A percentile compares a stretch with the other conserved stretches of the same genome.
phyloP scores from a whole-genome alignment of 73 alveolate species.

The Uronychia setigera region DNA sequence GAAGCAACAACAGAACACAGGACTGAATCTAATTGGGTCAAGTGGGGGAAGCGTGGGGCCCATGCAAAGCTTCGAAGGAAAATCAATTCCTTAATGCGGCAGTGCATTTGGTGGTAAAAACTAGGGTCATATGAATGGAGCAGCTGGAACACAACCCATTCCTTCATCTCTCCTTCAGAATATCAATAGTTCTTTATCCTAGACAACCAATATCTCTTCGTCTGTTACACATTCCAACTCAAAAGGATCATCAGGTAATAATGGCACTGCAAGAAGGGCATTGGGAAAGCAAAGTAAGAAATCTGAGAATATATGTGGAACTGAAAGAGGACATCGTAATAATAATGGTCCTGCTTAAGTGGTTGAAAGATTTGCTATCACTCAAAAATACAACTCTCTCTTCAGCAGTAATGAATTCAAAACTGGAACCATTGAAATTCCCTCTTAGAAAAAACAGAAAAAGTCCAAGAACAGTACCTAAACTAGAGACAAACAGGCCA shows the following conservation, averaged over 20 bases:
- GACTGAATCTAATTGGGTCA: not conserved
- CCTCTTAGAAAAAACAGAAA: not conserved
- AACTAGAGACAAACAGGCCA: not conserved
- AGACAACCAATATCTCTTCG: not conserved
- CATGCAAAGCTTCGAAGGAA: not conserved
- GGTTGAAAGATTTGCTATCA: not conserved
- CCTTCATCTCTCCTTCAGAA: not conserved
- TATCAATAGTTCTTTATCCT: not conserved
- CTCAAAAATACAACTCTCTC: not conserved
- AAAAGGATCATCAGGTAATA: not conserved
- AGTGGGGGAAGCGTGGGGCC: slow-evolving; percentile 1
- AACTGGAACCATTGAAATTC: not conserved
- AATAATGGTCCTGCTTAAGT: not conserved
- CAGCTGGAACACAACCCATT: not conserved
- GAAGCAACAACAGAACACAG: not conserved
- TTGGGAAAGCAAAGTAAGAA: not conserved
- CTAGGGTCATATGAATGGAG: too few species aligned
- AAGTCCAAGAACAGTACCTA: not conserved
- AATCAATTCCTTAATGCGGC: too few species aligned
- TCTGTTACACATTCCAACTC: not conserved
- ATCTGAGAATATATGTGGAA: too few species aligned
- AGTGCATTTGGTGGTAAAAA: too few species aligned
- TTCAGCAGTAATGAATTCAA: not conserved
- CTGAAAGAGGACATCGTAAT: too few species aligned
- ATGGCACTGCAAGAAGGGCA: not conserved